Evolutionary conservation across 1,284 basidiomycete genomes (phyloP), one percentile per base, ranked within the genome.

Genomic region (Heterobasidion irregulare): DNA sequence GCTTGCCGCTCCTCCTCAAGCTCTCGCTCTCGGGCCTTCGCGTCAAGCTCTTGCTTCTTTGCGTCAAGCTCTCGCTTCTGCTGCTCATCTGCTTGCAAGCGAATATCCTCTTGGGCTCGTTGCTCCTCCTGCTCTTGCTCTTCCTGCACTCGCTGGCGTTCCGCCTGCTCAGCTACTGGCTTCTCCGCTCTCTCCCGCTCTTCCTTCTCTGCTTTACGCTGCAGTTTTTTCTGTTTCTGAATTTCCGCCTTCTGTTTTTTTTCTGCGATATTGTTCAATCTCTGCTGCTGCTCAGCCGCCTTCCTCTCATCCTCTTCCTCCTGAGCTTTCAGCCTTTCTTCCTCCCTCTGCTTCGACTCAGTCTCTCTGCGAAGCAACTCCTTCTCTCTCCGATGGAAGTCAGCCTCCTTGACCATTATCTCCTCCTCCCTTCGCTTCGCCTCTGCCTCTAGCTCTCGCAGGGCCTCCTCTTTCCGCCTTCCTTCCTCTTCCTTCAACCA

Each of bases 81-180:
- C 53, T 54, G 16, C 15, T n/a, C 26, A 6, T 50, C 48, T 12
- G 12, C 26, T 35, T 15, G 26, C 26, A 32, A 26, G 12, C 48
- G 48, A 8, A 6, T 6, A 8, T 54, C 57, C 50, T 55, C 57
- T 3, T 46, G 57, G 41, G 32, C 57, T 53, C 8, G 54, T 50
- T 51, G 57, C 60, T 32, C 47, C 50, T 47, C 38, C n/a, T 58
- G 57, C 53, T 52, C 56, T 13, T 18, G 16, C 18, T 47, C 46
- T 12, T 47, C 46, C 12, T 2, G 10, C 12, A 32, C 13, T 38
- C 12, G 56, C 33, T 50, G 48, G 13, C 9, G 8, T 15, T 52
- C 54, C 8, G 48, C 53, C 9, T 55, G 58, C 43, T 57, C 52
- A 44, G 48, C 60, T 10, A 35, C 58, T n/a, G 53, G 58, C 32